A percentile compares a stretch with the other conserved stretches of the same genome.
Evolutionary conservation across 108 stramenopile genomes (phyloP).

Genomic region (Cyclostephanos invisitatus): DNA sequence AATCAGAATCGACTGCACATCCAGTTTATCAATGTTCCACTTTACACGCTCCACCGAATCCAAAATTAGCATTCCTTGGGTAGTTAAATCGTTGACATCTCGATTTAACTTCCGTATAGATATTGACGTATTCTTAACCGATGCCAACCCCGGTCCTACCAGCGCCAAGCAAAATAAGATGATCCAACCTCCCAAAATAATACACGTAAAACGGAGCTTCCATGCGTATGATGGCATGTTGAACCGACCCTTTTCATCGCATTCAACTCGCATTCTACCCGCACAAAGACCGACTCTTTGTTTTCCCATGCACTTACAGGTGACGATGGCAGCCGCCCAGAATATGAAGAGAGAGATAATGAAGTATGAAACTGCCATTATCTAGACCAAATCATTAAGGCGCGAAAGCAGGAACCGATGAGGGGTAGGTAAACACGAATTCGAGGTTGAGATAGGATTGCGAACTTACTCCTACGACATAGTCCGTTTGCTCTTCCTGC

Average conservation of each 20-base stretch:
- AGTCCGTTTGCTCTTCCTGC: constrained; percentile 38
- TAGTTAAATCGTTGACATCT: constrained; percentile 26
- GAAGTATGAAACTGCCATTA: constrained; percentile 37
- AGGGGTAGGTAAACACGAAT: background rate
- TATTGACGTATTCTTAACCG: constrained; percentile 2
- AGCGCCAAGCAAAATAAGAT: constrained; percentile 13
- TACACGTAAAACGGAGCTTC: constrained; percentile 37
- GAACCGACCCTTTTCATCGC: constrained; percentile 33
- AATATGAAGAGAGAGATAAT: constrained; percentile 36
- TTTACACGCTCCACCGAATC: constrained; percentile 31
- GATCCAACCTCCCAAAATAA: constrained; percentile 25
- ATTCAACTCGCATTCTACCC: constrained; percentile 32
- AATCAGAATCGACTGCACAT: constrained; percentile 19
- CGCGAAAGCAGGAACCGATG: background rate
- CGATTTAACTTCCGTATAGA: constrained; percentile 29
- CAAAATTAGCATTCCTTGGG: constrained; percentile 40
- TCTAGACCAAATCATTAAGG: background rate
- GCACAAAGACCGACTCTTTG: constrained; percentile 22
- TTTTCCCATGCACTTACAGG: constrained; percentile 32
- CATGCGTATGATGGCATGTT: constrained; percentile 25
- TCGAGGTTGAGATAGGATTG: background rate
- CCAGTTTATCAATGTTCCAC: constrained; percentile 22
- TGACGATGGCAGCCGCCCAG: constrained; percentile 25
- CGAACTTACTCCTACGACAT: constrained; percentile 37
- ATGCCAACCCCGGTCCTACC: constrained; percentile 25